phyloP scores from a whole-genome alignment of 2,329 filamentous ascomycete species.

The Samsoniella hepiali region DNA sequence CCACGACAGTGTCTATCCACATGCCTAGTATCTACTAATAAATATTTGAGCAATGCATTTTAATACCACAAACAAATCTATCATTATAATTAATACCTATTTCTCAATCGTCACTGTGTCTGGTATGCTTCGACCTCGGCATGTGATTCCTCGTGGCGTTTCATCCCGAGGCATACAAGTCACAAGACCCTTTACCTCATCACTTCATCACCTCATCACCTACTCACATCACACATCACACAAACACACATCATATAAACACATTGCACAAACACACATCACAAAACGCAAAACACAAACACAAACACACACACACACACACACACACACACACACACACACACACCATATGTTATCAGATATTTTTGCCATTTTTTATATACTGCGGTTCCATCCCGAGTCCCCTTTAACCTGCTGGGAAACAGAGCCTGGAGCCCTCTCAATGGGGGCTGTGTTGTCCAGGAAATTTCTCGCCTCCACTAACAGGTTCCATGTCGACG shows the following conservation, averaged over 20 bases:
- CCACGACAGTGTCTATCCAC: too few species aligned
- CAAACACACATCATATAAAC: neutral
- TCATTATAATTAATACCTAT: too few species aligned
- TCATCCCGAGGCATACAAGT: neutral
- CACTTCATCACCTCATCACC: too few species aligned
- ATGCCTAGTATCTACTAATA: neutral
- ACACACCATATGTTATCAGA: slow-evolving; percentile 2
- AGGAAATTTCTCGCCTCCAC: slow-evolving; percentile 14
- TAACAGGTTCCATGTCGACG: slow-evolving; percentile 22
- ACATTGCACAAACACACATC: neutral
- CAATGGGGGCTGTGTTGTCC: slow-evolving; percentile 9
- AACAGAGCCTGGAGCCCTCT: slow-evolving; percentile 13
- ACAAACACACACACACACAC: neutral
- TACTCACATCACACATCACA: too few species aligned
- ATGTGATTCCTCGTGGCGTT: neutral
- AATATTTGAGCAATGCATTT: too few species aligned
- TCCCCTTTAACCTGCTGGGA: slow-evolving; percentile 18
- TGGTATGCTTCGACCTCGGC: neutral
- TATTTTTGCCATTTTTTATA: slow-evolving; percentile 22
- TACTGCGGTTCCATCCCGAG: slow-evolving; percentile 20
- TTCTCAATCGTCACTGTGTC: too few species aligned
- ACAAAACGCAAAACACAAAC: neutral
- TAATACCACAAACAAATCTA: too few species aligned
- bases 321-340: neutral
- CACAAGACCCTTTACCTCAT: neutral